Conservation (phyloP, 192 early-diverging fungal species). For the Coemansia sp. region DNA sequence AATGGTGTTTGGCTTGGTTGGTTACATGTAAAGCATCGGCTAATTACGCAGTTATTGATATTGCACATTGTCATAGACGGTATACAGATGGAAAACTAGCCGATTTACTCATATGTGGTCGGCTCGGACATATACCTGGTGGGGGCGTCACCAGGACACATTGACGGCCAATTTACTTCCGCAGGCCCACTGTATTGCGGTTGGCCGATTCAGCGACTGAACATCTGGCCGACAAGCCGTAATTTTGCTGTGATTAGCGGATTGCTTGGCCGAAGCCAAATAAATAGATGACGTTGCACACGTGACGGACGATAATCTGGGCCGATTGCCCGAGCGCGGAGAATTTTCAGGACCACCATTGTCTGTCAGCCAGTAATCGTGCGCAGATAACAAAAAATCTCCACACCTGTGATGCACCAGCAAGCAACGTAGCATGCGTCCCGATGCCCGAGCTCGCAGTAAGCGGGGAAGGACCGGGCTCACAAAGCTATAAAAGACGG, state of each 20-base stretch:
- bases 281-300: not conserved
- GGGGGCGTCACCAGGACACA: not conserved
- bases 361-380: conserved; percentile 6
- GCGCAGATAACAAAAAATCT: conserved; percentile 7
- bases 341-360: conserved; percentile 1
- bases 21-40: not conserved
- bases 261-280: not conserved
- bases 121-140: not conserved
- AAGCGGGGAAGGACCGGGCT: no score
- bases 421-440: not conserved
- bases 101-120: not conserved
- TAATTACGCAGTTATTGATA: not conserved
- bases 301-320: conserved; percentile 2
- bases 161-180: not conserved
- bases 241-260: not conserved
- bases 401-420: conserved; percentile 10
- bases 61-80: not conserved
- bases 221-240: not conserved
- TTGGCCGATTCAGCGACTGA: not conserved
- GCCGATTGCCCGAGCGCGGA: conserved; percentile 3
- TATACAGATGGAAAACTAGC: not conserved
- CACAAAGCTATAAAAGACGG: not conserved
- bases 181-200: not conserved
- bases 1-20: not conserved
- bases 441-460: no score